Evolutionary conservation across 2,329 filamentous ascomycete genomes (phyloP).

Genomic region (Kalaharituber pfeilii): DNA sequence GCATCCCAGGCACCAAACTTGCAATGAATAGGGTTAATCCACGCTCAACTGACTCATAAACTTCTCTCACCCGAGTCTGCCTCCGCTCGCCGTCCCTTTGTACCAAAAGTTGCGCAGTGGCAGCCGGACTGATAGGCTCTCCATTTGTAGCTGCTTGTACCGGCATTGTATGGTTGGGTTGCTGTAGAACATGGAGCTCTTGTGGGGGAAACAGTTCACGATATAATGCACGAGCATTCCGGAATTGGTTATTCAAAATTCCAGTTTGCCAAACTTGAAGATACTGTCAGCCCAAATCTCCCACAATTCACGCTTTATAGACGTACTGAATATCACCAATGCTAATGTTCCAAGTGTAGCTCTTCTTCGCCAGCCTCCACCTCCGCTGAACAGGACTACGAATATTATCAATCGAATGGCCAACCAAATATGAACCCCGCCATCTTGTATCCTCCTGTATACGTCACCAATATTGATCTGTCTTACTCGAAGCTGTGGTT

Average conservation of each 20-base stretch:
- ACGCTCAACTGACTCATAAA: constrained; percentile 17
- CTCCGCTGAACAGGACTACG: constrained; percentile 19
- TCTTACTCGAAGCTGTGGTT: not conserved
- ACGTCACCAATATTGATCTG: constrained; percentile 10
- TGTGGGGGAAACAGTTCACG: constrained; percentile 3
- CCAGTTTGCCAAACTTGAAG: constrained; percentile 23
- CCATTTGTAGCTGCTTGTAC: constrained; percentile 8
- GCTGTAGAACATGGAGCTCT: no score
- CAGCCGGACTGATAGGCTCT: constrained; percentile 6
- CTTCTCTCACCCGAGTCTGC: constrained; percentile 9
- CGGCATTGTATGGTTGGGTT: not conserved
- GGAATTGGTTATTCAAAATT: constrained; percentile 14
- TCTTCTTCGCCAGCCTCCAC: constrained; percentile 19
- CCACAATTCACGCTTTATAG: no score
- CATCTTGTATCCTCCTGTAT: constrained; percentile 8
- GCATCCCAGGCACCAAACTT: constrained; percentile 20
- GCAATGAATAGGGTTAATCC: constrained; percentile 20
- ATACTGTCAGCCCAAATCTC: no score
- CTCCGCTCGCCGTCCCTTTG: constrained; percentile 6
- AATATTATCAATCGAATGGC: constrained; percentile 17
- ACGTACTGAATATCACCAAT: constrained; percentile 19
- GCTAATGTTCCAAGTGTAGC: constrained; percentile 17
- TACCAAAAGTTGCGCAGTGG: constrained; percentile 13
- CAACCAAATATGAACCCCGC: constrained; percentile 18
- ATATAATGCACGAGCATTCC: not conserved